Base-by-base conservation (phyloP, 2,329 filamentous ascomycete species). In the Fusarium palustre region DNA sequence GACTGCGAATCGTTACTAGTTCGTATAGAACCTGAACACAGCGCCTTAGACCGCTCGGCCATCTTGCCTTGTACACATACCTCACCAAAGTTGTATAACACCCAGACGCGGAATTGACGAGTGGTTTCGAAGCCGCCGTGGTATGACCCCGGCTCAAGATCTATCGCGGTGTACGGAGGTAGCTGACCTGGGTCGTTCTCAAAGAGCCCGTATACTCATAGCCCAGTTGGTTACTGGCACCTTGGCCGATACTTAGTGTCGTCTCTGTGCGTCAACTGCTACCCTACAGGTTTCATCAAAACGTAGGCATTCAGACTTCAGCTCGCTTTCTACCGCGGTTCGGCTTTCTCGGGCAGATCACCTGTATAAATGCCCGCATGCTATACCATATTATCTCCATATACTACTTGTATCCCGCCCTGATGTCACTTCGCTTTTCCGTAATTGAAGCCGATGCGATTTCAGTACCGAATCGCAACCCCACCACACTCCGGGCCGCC, bases 1-100 rank as follows among this genome's bases (percentile, higher is more conserved):
- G 68, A 70, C 68, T 70, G 68, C 68, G 68, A 70, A 59, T 70
- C 64, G 68, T 70, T 38, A n/a, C 52, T 60, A 60, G 65, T 68
- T 57, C 52, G 5, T 22, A 64, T 65, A 33, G 57, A 70, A 70
- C 68, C 68, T 70, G 68, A 70, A 70, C 68, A 70, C 68, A 70
- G 68, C 63, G 50, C 66, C 64, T 72, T 65, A 71, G 69, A 71
- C 68, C 63, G 63, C 63, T 66, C 63, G 63, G 63, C 63, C 63
- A 66, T 66, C 63, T 66, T 66, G 48, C 63, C 63, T 55, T 66
- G 4, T 5, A 5, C 1, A 1, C 1, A 18, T 0, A 0, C 0
- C 0, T 2, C 2, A 3, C 5, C 5, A 42, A 42, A 33, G 0
- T 7, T 0, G 18, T 46, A 50, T 64, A 64, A 30, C 8, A 63